Evolutionary conservation across 345 rosid species (phyloP).

Genomic region (Microthlaspi erraticum): DNA sequence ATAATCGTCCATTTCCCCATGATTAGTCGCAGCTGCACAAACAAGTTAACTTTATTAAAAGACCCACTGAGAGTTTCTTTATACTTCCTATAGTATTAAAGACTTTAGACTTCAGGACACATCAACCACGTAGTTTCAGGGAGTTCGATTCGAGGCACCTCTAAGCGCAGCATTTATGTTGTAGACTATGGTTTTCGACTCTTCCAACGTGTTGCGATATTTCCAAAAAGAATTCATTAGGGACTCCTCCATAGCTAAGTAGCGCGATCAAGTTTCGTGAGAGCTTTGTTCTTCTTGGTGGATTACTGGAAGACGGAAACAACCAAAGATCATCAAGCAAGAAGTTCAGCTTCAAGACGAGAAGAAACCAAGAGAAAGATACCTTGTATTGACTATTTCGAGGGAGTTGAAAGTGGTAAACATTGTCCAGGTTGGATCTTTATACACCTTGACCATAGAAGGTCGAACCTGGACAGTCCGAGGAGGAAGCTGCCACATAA

Average conservation of each 20-base stretch:
- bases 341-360: slow-evolving; percentile 1
- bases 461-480: slow-evolving; percentile 61
- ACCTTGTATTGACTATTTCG: slow-evolving; percentile 81
- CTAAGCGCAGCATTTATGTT: slow-evolving; percentile 54
- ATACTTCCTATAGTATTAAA: too few species aligned
- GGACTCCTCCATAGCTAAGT: slow-evolving; percentile 76
- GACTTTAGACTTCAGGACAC: neutral
- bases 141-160: slow-evolving; percentile 47
- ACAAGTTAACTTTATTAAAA: neutral
- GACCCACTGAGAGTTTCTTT: neutral
- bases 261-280: slow-evolving; percentile 65
- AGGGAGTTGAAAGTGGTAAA: slow-evolving; percentile 48
- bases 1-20: slow-evolving; percentile 61
- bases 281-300: slow-evolving; percentile 55
- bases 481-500: slow-evolving; percentile 50
- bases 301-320: slow-evolving; percentile 51
- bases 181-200: slow-evolving; percentile 47
- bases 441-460: slow-evolving; percentile 72
- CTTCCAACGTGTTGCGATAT: slow-evolving; percentile 52
- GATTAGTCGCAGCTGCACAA: slow-evolving; percentile 54
- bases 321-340: slow-evolving; percentile 3
- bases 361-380: neutral
- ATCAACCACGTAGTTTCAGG: neutral
- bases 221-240: slow-evolving; percentile 59
- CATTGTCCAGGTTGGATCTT: slow-evolving; percentile 41